These are phyloP conservation scores for Papiliotrema flavescens DNA, from an alignment of 1,284 basidiomycete genomes.

Conservation along the genomic window DNA sequence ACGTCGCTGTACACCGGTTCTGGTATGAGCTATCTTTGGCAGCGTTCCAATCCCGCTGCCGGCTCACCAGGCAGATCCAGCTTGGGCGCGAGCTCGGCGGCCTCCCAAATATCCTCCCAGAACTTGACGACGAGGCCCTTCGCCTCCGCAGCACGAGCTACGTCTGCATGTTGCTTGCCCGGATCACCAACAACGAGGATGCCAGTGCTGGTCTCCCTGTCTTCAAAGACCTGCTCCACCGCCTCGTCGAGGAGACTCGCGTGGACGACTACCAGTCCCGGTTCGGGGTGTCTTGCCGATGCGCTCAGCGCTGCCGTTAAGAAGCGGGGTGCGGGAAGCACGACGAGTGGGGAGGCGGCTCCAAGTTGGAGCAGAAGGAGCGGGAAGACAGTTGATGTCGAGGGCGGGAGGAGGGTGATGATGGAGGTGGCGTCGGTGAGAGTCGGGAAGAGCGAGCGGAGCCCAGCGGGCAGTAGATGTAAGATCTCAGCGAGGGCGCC, in stretches of 20 bases:
- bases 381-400: constrained; percentile 30
- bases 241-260: constrained; percentile 25
- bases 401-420: constrained; percentile 34
- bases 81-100: constrained; percentile 18
- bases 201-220: constrained; percentile 13
- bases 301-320: constrained; percentile 19
- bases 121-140: constrained; percentile 30
- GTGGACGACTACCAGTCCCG: constrained; percentile 35
- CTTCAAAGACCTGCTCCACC: constrained; percentile 29
- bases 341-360: constrained; percentile 27
- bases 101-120: constrained; percentile 45
- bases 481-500: constrained; percentile 35
- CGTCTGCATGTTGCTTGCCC: constrained; percentile 4
- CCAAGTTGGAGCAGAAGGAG: constrained; percentile 38
- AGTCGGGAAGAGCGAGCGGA: constrained; percentile 35
- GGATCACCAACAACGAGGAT: constrained; percentile 38
- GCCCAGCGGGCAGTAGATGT: constrained; percentile 34
- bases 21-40: constrained; percentile 1
- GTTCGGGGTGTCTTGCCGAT: constrained; percentile 22
- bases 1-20: constrained; percentile 22
- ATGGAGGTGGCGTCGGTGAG: constrained; percentile 19
- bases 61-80: constrained; percentile 11
- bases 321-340: constrained; percentile 27
- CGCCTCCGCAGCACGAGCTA: constrained; percentile 18
- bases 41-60: neutral